Evolutionary conservation across 352 stramenopile species (phyloP).

Genomic region (Pythium sukuiense): DNA sequence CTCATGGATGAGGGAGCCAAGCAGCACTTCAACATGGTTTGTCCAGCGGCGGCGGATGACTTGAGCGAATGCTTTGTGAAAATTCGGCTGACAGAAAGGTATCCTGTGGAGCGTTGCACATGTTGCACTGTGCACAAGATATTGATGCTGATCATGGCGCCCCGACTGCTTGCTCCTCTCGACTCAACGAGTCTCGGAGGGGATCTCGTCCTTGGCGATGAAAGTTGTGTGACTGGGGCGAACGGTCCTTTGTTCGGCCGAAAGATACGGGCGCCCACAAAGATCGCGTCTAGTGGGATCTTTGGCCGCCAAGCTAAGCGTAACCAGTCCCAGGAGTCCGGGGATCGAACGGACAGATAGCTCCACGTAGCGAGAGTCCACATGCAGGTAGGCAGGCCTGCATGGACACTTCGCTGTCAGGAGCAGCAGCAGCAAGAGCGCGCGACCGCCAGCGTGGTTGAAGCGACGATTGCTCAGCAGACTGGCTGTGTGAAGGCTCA

Average conservation of each 20-base stretch:
- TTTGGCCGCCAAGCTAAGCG: neutral
- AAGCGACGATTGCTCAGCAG: neutral
- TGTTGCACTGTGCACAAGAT: neutral
- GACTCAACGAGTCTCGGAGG: neutral
- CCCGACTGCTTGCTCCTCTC: neutral
- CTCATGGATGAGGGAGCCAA: neutral
- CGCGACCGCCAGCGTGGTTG: neutral
- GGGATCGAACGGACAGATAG: neutral
- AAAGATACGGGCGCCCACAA: constrained; percentile 15
- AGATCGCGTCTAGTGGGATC: constrained; percentile 11
- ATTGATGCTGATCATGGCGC: constrained; percentile 4
- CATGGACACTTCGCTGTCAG: neutral
- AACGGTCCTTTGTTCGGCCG: neutral
- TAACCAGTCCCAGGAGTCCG: neutral
- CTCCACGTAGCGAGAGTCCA: neutral
- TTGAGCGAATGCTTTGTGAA: neutral
- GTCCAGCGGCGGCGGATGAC: neutral
- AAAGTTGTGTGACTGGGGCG: neutral
- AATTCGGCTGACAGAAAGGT: constrained; percentile 5
- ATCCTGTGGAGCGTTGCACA: neutral
- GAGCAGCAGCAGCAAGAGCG: neutral
- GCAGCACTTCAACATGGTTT: constrained; percentile 1
- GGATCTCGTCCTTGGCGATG: neutral
- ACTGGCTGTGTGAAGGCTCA: neutral
- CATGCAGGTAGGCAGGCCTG: neutral